Base-by-base conservation (phyloP, 2,329 filamentous ascomycete genomes). In the Graphilbum fragrans region DNA sequence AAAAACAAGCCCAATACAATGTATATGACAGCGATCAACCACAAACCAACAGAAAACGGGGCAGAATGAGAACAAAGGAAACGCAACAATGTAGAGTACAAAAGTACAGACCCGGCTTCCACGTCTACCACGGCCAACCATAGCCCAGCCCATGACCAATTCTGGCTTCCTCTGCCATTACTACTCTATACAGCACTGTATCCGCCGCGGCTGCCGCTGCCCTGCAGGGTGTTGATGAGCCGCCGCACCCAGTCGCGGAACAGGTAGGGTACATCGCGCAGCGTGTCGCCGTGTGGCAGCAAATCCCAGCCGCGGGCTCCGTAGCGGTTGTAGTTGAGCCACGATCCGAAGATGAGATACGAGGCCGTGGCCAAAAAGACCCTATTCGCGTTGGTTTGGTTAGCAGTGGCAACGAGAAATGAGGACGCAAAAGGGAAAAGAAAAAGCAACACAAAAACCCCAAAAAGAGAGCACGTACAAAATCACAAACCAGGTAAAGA, bases 311-410 rank as follows among this genome's bases (percentile, higher is more conserved):
- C 92, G 35, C 90, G 75, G 40, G 90, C 88, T 37, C 90, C 90
- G 61, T 94, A 94, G 47, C 88, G 84, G 66, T 87, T 95, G 72
- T 96, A 96, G 69, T 96, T 96, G 59, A 96, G 79, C 92, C 92
- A 98, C 18, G 88, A 94, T 49, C 90, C 88, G 56, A 96, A 96
- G 59, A 96, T 94, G 50, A 98, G 80, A 64, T 96, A 98, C 20
- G 88, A 67, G 2, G 92, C 86, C 33, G 79, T 82, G 36, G 76
- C 76, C 47, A 96, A 72, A 73, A 98, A 98, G 45, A 82, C 65
- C 51, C 88, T 94, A 50, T 29, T 8, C n/a, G n/a, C n/a, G n/a
- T n/a, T n/a, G n/a, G n/a, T n/a, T n/a, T 3, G 2, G 35, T 41
- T 23, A 41, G 25, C 2, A 2, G n/a, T n/a, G n/a, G 11, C 3